These are phyloP conservation scores for Chalciporus piperatus DNA, from an alignment of 768 basidiomycete genomes.

Conservation along the genomic window DNA sequence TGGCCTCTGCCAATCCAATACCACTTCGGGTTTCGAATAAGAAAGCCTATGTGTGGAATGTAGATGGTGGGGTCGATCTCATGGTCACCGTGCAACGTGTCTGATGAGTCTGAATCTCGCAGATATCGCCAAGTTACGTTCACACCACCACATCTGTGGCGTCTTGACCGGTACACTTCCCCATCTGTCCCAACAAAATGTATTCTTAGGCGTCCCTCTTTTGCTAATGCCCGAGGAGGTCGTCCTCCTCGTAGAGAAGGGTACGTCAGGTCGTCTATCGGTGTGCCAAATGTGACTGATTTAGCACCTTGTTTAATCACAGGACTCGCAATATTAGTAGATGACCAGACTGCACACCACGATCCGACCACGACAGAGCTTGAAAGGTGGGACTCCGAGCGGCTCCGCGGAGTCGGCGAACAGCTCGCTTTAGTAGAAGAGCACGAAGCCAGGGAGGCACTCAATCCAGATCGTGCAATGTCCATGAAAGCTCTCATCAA, in stretches of 20 bases:
- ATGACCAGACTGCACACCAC: slow-evolving; percentile 61
- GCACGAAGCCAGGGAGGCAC: slow-evolving; percentile 47
- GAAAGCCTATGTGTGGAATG: slow-evolving; percentile 85
- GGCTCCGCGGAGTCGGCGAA: slow-evolving; percentile 42
- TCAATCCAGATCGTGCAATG: slow-evolving; percentile 39
- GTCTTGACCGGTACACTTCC: slow-evolving; percentile 88
- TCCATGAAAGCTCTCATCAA: slow-evolving; percentile 67
- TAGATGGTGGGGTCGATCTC: slow-evolving; percentile 54
- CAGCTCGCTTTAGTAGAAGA: slow-evolving; percentile 51
- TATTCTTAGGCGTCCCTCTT: slow-evolving; percentile 91
- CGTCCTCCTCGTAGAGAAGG: slow-evolving; percentile 78
- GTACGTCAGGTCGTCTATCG: slow-evolving; percentile 39
- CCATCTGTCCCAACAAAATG: slow-evolving; percentile 93
- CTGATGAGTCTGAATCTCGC: slow-evolving; percentile 14
- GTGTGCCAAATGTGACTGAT: background rate
- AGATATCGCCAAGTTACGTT: slow-evolving; percentile 83
- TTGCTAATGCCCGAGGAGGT: slow-evolving; percentile 90
- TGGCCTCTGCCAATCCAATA: slow-evolving; percentile 35
- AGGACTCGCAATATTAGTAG: slow-evolving; percentile 78
- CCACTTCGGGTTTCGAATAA: slow-evolving; percentile 73
- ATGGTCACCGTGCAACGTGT: background rate
- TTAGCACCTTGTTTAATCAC: background rate
- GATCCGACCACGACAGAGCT: slow-evolving; percentile 48
- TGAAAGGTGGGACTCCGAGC: slow-evolving; percentile 49
- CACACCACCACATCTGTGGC: slow-evolving; percentile 80